Evolutionary conservation across 371 early-diverging fungal genomes (phyloP).

Genomic region (Nematocida minor): DNA sequence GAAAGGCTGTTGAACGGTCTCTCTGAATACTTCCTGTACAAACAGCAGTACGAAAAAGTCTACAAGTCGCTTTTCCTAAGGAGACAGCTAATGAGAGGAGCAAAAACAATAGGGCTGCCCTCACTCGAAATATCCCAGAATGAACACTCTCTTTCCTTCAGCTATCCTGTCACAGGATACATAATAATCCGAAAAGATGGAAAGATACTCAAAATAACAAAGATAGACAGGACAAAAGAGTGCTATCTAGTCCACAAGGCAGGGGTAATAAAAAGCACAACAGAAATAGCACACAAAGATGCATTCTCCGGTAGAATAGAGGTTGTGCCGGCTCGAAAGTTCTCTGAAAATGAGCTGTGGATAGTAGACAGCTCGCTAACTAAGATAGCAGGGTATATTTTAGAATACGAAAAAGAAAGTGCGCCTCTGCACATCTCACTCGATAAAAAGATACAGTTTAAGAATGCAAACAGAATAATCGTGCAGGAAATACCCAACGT

Average conservation of each 20-base stretch:
- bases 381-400: conserved; percentile 9
- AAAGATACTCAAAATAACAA: not conserved
- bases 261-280: not conserved
- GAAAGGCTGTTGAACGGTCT: conserved; percentile 2
- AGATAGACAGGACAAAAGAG: not conserved
- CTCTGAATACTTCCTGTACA: not conserved
- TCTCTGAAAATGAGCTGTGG: conserved; percentile 18
- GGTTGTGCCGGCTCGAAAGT: conserved; percentile 3
- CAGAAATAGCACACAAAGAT: not conserved
- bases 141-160: not conserved
- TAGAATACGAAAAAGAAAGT: not conserved
- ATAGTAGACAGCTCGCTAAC: conserved; percentile 4
- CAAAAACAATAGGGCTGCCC: not conserved
- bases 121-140: not conserved
- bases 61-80: not conserved
- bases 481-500: conserved; percentile 3
- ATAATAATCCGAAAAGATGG: not conserved
- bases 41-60: not conserved
- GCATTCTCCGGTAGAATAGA: not conserved
- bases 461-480: not conserved
- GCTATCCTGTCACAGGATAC: not conserved
- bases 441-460: conserved; percentile 5
- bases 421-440: not conserved
- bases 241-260: not conserved
- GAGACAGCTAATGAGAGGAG: not conserved